Evolutionary conservation across 805 yeast species (phyloP).

Genomic region (Lipomyces mesembrius): DNA sequence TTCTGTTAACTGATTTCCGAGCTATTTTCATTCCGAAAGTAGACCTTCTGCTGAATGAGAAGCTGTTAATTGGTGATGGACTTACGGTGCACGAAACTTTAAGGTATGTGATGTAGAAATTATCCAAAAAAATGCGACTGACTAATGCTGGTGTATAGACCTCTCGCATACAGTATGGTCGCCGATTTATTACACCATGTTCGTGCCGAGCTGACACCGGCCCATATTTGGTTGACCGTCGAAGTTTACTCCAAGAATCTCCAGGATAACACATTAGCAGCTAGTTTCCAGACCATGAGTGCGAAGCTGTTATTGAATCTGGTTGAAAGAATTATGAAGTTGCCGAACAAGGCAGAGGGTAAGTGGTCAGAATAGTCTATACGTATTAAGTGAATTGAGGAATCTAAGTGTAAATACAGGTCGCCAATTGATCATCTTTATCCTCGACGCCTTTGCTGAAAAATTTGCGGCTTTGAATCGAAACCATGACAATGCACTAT

Average conservation of each 20-base stretch:
- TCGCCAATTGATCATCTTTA: constrained; percentile 79
- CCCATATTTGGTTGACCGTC: constrained; percentile 87
- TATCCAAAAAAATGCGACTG: background rate
- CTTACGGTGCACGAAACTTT: constrained; percentile 87
- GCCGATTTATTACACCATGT: constrained; percentile 96
- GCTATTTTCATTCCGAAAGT: constrained; percentile 81
- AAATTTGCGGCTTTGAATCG: constrained; percentile 77
- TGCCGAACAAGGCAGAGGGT: constrained; percentile 74
- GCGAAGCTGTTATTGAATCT: constrained; percentile 85
- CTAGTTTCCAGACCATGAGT: constrained; percentile 95
- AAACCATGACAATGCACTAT: constrained; percentile 54
- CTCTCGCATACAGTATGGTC: constrained; percentile 90
- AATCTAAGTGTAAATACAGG: constrained; percentile 45
- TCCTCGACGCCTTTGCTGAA: constrained; percentile 85
- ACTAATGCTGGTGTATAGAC: constrained; percentile 45
- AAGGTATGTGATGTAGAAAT: constrained; percentile 46
- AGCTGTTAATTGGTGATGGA: constrained; percentile 88
- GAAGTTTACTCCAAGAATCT: constrained; percentile 77
- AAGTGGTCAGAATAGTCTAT: background rate
- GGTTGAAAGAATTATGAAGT: constrained; percentile 82
- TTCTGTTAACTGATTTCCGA: constrained; percentile 87
- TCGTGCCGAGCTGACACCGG: constrained; percentile 76
- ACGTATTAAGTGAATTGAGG: too few species aligned
- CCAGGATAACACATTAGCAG: constrained; percentile 78
- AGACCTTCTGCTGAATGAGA: constrained; percentile 82